phyloP scores from a whole-genome alignment of 768 basidiomycete species.

The Termitomyces sp. region DNA sequence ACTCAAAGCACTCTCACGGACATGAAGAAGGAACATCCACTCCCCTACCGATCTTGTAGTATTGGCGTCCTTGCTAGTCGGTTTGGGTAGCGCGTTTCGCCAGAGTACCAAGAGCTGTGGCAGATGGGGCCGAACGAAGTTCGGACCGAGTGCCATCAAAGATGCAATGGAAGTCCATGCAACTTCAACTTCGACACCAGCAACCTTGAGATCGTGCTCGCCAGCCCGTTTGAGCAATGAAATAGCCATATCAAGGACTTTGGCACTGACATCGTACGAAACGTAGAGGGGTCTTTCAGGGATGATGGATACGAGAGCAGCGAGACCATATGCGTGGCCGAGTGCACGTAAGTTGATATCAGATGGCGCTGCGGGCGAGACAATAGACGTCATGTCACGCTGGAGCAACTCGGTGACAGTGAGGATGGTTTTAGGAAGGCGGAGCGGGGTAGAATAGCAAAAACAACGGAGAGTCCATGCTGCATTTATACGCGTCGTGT shows the following conservation, averaged over 20 bases:
- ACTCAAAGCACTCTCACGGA: slow-evolving; percentile 85
- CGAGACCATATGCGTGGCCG: slow-evolving; percentile 88
- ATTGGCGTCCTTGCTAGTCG: slow-evolving; percentile 79
- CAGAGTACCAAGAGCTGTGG: slow-evolving; percentile 93
- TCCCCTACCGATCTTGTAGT: slow-evolving; percentile 67
- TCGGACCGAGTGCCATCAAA: slow-evolving; percentile 87
- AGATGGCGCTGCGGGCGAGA: slow-evolving; percentile 64
- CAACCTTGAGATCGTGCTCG: slow-evolving; percentile 83
- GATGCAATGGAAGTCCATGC: slow-evolving; percentile 93
- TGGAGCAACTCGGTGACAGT: slow-evolving; percentile 77
- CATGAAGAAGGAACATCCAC: slow-evolving; percentile 88
- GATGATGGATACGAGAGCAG: slow-evolving; percentile 81
- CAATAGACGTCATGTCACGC: slow-evolving; percentile 71
- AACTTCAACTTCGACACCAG: slow-evolving; percentile 82
- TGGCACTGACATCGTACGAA: slow-evolving; percentile 88
- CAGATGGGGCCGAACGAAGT: slow-evolving; percentile 90
- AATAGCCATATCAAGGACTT: slow-evolving; percentile 87
- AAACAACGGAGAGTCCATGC: slow-evolving; percentile 89
- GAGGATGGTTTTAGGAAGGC: slow-evolving; percentile 75
- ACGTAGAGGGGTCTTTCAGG: slow-evolving; percentile 89
- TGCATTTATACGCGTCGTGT: slow-evolving; percentile 81
- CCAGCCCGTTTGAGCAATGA: slow-evolving; percentile 86
- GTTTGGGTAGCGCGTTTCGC: slow-evolving; percentile 96
- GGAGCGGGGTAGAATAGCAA: slow-evolving; percentile 84
- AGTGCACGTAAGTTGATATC: slow-evolving; percentile 70